A percentile compares a stretch with the other conserved stretches of the same genome.
phyloP scores from a whole-genome alignment of 768 basidiomycete species.

The Lanmaoa pseudosensibilis region DNA sequence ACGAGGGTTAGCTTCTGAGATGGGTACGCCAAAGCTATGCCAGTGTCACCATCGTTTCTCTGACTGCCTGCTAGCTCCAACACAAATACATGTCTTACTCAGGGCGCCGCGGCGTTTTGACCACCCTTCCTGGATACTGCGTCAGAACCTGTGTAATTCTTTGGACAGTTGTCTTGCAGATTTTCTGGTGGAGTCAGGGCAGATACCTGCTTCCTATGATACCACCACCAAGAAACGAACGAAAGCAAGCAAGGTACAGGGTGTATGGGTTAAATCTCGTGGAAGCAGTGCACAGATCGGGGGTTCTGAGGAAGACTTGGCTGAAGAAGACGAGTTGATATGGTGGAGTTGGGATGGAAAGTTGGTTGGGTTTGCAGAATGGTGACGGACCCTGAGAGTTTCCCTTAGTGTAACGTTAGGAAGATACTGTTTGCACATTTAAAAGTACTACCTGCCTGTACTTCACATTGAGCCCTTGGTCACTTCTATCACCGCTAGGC shows the following conservation, averaged over 20 bases:
- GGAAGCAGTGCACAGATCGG: neutral
- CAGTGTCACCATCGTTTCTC: neutral
- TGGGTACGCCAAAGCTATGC: conserved; percentile 30
- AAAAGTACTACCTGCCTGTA: too few relatives aligned
- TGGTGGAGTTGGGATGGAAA: conserved; percentile 57
- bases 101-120: conserved; percentile 48
- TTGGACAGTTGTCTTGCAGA: conserved; percentile 37
- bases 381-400: conserved; percentile 28
- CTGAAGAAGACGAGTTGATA: conserved; percentile 48
- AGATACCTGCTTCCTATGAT: conserved; percentile 4
- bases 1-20: conserved; percentile 40
- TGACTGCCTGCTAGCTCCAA: conserved; percentile 38
- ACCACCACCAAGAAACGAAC: conserved; percentile 29
- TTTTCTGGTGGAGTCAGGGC: conserved; percentile 35
- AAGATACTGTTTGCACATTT: neutral
- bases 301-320: conserved; percentile 15
- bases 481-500: too few relatives aligned
- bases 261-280: conserved; percentile 41
- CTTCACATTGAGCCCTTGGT: too few relatives aligned
- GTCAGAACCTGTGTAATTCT: conserved; percentile 41
- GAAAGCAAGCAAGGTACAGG: conserved; percentile 35
- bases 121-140: conserved; percentile 49
- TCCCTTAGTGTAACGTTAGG: neutral
- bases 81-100: conserved; percentile 47
- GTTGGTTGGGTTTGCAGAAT: conserved; percentile 47